Percentiles rank a stretch among this genome's conserved stretches.
phyloP scores from a whole-genome alignment of 441 rosid genomes.

The Syzygium syzygioides region DNA sequence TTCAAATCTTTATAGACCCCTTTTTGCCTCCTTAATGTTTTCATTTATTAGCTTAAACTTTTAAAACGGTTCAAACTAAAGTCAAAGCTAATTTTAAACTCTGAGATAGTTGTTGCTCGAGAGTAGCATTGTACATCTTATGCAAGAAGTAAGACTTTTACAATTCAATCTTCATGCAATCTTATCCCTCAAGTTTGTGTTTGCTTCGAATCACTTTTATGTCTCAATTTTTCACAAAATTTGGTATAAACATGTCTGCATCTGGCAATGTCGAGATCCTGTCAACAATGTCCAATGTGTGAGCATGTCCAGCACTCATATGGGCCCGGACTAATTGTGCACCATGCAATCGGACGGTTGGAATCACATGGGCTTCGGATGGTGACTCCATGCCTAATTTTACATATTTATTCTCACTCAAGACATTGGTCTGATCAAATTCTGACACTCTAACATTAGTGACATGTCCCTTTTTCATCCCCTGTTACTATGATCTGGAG shows the following conservation, averaged over 20 bases:
- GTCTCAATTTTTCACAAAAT: not conserved
- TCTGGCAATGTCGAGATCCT: not conserved
- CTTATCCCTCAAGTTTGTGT: not conserved
- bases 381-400: not conserved
- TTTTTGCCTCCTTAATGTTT: not conserved
- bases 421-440: not conserved
- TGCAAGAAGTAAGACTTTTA: not conserved
- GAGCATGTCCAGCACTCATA: not conserved
- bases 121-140: not conserved
- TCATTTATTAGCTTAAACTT: not conserved
- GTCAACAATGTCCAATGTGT: not conserved
- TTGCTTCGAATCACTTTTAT: not conserved
- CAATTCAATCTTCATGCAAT: not conserved
- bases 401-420: not conserved
- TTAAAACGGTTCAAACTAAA: accelerated
- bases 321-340: not conserved
- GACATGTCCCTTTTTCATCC: not conserved
- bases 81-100: not conserved
- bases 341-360: not conserved
- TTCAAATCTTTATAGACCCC: accelerated
- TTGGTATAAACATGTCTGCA: not conserved
- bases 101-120: not conserved
- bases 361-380: not conserved
- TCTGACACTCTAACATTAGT: not conserved
- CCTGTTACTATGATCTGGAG: not conserved